Evolutionary conservation across 225 moss, liverwort and hornwort species (phyloP).

Genomic region (Straminergon stramineum): DNA sequence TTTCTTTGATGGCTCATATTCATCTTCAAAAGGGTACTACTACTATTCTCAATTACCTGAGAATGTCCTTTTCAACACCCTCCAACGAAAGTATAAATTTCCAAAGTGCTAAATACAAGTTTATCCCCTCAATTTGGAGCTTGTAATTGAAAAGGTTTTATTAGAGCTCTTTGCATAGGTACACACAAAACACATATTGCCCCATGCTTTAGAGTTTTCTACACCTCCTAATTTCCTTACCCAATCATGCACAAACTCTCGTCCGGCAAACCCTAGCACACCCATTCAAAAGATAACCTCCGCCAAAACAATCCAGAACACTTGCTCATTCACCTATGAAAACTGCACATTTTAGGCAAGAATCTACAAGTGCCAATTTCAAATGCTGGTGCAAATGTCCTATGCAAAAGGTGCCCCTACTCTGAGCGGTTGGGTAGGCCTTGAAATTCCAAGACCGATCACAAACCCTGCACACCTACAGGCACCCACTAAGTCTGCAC

Average conservation of each 20-base stretch:
- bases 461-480: background rate
- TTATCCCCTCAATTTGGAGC: rapidly evolving
- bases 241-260: background rate
- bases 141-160: background rate
- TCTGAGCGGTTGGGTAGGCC: background rate
- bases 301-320: background rate
- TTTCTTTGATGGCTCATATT: background rate
- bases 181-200: background rate
- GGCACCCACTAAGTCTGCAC: background rate
- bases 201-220: rapidly evolving
- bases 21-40: rapidly evolving
- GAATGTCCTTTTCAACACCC: background rate
- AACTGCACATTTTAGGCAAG: too few species aligned
- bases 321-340: background rate
- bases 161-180: background rate
- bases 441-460: background rate
- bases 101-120: background rate
- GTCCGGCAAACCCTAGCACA: rapidly evolving
- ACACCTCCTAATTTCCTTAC: background rate
- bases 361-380: background rate
- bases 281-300: too few species aligned
- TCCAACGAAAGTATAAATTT: background rate
- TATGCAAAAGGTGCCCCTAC: too few species aligned
- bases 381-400: rapidly evolving
- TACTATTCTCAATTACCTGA: background rate